A percentile compares a stretch with the other conserved stretches of the same genome.
These are phyloP conservation scores for Lathyrus oleraceus DNA, from an alignment of 306 rosid genomes.

Conservation along the genomic window DNA sequence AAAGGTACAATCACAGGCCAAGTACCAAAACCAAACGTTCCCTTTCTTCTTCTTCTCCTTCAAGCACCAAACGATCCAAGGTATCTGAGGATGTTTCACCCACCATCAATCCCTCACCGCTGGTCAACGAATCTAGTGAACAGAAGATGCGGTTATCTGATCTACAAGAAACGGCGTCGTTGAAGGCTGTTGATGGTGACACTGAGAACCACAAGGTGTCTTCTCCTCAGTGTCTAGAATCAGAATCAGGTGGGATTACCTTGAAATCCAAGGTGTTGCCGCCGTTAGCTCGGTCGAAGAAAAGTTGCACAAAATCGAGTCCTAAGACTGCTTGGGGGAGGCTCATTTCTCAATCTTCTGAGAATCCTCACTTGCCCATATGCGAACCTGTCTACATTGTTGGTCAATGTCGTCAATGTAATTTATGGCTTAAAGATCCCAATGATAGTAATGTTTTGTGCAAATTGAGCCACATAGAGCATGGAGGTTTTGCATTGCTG, in stretches of 20 bases:
- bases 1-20: too few species aligned
- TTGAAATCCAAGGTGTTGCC: constrained; percentile 51
- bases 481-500: too few species aligned
- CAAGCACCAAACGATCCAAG: constrained; percentile 81
- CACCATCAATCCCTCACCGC: constrained; percentile 29
- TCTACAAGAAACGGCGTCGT: constrained; percentile 57
- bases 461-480: constrained; percentile 73
- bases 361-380: constrained; percentile 73
- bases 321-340: constrained; percentile 70
- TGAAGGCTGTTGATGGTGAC: constrained; percentile 55
- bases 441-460: constrained; percentile 63
- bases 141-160: constrained; percentile 65
- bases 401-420: constrained; percentile 81
- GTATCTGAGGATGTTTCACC: constrained; percentile 72
- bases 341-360: constrained; percentile 84
- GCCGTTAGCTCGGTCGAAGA: too few species aligned
- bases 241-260: constrained; percentile 50
- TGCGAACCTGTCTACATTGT: constrained; percentile 59
- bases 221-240: constrained; percentile 57
- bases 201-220: constrained; percentile 52
- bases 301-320: constrained; percentile 44
- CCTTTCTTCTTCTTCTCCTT: constrained; percentile 65
- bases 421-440: constrained; percentile 75
- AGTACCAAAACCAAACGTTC: constrained; percentile 93
- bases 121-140: constrained; percentile 67